Evolutionary conservation across 106 monocot genomes (phyloP), one percentile per base, ranked within the genome.

Genomic region (Hemerocallis citrina): DNA sequence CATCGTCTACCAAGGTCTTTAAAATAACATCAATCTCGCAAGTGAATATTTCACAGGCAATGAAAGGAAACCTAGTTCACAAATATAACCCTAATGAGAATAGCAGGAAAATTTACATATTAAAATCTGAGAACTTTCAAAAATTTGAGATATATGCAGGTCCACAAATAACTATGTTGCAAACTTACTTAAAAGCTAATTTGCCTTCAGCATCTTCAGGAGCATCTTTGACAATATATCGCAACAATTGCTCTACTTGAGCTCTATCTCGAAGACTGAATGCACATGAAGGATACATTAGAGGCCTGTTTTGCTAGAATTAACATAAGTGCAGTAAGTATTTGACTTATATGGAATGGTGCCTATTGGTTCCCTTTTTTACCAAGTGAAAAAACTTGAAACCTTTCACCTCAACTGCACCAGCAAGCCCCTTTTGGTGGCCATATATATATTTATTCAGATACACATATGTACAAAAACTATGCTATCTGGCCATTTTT

Each of bases 181-280:
- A 8, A 31, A 34, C 59, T 42, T 81, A 88, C 92, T 81, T 92
- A 73, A 87, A 88, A 47, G 71, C 39, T 7, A 62, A 68, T 4
- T 74, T 92, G 42, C 75, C 84, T 68, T 92, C 92, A 52, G 81
- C 70, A 78, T 79, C 87, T 19, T 70, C 78, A 40, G 81, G 74
- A 73, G 84, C 72, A 65, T 81, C 84, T 68, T 87, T 81, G 8
- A 92, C 73, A 57, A 92, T 92, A 79, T 84, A 88, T 4, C 62
- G 81, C 68, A 92, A 61, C 46, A 92, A 67, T 69, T 84, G 81
- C 40, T 92, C 92, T 59, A 88, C 92, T 73, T 84, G 92, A 56
- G 78, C 44, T 62, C 71, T 81, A 44, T 81, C 92, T 21, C 81
- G 62, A 57, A 92, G 71, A 67, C 92, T 92, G 69, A 40, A 66